Evolutionary conservation across 2,329 filamentous ascomycete species (phyloP).

Genomic region (Orbilia brochopaga): DNA sequence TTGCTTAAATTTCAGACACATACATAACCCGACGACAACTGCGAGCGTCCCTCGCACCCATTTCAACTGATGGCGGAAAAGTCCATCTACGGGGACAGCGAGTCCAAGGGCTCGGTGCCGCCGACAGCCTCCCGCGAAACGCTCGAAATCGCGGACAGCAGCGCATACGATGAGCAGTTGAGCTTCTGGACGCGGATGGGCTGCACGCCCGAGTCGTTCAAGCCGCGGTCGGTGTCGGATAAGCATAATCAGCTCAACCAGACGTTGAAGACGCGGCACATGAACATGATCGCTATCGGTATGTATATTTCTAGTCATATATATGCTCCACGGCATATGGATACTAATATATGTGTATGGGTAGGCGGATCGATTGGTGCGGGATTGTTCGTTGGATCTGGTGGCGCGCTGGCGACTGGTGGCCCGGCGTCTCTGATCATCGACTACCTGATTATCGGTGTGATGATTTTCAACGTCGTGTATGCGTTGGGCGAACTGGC

Average conservation of each 20-base stretch:
- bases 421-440: constrained; percentile 53
- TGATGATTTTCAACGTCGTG: constrained; percentile 67
- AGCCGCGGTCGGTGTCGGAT: constrained; percentile 55
- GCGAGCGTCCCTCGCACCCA: not conserved
- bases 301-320: constrained; percentile 68
- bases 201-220: constrained; percentile 58
- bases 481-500: constrained; percentile 68
- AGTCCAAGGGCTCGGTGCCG: constrained; percentile 16
- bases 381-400: constrained; percentile 69
- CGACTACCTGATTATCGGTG: constrained; percentile 65
- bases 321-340: constrained; percentile 61
- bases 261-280: constrained; percentile 65
- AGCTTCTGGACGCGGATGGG: constrained; percentile 59
- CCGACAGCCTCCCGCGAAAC: constrained; percentile 3
- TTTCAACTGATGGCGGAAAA: constrained; percentile 25
- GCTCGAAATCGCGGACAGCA: constrained; percentile 6
- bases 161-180: constrained; percentile 52
- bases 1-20: no score
- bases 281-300: constrained; percentile 69
- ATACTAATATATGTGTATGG: constrained; percentile 16
- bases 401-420: constrained; percentile 63
- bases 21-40: no score
- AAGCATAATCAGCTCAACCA: constrained; percentile 59
- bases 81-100: constrained; percentile 23
- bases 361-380: constrained; percentile 69